These are phyloP conservation scores for Paramecium sexaurelia DNA, from an alignment of 73 alveolate genomes.

Conservation along the genomic window DNA sequence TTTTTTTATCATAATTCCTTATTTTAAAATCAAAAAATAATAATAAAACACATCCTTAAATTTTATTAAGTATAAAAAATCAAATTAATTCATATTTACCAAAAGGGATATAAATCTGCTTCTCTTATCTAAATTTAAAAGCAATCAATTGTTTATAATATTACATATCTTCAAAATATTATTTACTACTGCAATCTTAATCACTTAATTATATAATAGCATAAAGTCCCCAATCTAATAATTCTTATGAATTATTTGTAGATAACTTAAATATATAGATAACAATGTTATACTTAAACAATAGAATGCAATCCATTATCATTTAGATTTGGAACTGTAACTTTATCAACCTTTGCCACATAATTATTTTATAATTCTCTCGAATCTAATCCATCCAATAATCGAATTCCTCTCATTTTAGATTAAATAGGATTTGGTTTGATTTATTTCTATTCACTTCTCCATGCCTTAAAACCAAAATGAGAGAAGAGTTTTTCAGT, in stretches of 20 bases:
- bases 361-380: background rate
- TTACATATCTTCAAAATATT: background rate
- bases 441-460: background rate
- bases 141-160: background rate
- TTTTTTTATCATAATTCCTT: background rate
- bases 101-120: background rate
- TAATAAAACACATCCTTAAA: background rate
- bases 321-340: background rate
- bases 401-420: background rate
- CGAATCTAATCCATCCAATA: background rate
- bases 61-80: background rate
- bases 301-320: background rate
- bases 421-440: background rate
- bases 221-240: background rate
- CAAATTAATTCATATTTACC: background rate
- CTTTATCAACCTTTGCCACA: background rate
- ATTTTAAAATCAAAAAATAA: background rate
- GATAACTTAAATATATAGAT: background rate
- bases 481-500: background rate
- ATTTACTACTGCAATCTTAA: background rate
- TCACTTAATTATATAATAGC: background rate
- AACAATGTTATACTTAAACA: background rate
- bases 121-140: background rate
- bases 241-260: background rate
- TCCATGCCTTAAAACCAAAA: background rate